Evolutionary conservation across 495 filamentous ascomycete species (phyloP), one percentile per base, ranked within the genome.

Genomic region (Xylaria palmicola): DNA sequence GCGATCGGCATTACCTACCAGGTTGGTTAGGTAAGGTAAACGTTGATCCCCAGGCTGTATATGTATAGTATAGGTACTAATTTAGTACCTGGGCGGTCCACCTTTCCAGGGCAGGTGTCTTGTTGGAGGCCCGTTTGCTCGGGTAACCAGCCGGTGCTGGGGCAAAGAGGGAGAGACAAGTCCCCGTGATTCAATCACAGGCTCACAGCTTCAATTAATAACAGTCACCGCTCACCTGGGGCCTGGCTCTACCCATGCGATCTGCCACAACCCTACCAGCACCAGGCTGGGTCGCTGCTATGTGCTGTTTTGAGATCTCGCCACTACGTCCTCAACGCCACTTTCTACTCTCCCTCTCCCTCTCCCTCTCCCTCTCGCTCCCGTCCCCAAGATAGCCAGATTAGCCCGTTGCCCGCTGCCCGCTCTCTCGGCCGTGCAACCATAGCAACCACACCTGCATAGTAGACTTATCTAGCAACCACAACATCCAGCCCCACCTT

Each of bases 391-490:
- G 19, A 20, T 24, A 10, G 24, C 13, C 15, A 15, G 10, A 22
- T 45, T 22, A 6, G 22, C 19, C n/a, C n/a, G n/a, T n/a, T 57
- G 24, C 15, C 12, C 20, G 7, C 29, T 37, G 13, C n/a, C 22
- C 20, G 1, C 32, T 52, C 20, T 29, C 12, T 26, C 43, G 15
- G 32, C 30, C 43, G 40, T 34, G 55, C 55, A 58, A 39, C 55
- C 55, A 29, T 32, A 58, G 55, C 55, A 48, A 48, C 43, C 43
- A 56, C n/a, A n/a, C n/a, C n/a, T n/a, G n/a, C n/a, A n/a, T n/a
- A n/a, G n/a, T n/a, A n/a, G n/a, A n/a, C n/a, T n/a, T n/a, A n/a
- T n/a, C n/a, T n/a, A n/a, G n/a, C n/a, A n/a, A n/a, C n/a, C n/a
- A n/a, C n/a, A 7, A 39, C n/a, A n/a, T n/a, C n/a, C n/a, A n/a